Conservation (phyloP, 2,329 filamentous ascomycete species). For the Pezizomycotina sp. region DNA sequence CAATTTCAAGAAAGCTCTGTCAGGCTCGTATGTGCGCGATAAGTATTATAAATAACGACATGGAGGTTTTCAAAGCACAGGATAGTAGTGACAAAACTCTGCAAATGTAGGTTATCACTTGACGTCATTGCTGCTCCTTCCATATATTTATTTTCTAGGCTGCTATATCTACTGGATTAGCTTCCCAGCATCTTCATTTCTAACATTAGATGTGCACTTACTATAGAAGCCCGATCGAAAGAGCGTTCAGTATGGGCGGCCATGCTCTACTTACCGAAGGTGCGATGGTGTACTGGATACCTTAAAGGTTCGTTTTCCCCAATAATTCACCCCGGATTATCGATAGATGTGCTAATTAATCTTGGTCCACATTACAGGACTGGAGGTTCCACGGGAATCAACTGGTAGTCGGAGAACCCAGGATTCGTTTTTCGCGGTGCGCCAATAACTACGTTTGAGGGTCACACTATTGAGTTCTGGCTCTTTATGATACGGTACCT, state of each 20-base stretch:
- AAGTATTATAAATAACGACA: constrained; percentile 26
- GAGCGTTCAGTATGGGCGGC: constrained; percentile 27
- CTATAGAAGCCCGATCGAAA: constrained; percentile 20
- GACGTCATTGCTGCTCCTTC: no score
- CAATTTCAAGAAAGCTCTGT: constrained; percentile 25
- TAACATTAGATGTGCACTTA: constrained; percentile 15
- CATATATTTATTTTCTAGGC: no score
- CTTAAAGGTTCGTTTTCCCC: constrained; percentile 22
- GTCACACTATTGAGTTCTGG: constrained; percentile 26
- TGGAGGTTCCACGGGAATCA: constrained; percentile 28
- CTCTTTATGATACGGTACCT: constrained; percentile 25
- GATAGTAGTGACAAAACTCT: neutral
- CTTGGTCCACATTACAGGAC: no score
- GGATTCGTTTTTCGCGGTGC: constrained; percentile 29
- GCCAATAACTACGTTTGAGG: constrained; percentile 26
- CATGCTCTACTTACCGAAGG: constrained; percentile 27
- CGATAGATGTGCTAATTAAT: no score
- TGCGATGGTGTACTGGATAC: constrained; percentile 27
- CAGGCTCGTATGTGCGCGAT: constrained; percentile 24
- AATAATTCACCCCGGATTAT: neutral
- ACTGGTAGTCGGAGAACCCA: constrained; percentile 23
- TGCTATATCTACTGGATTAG: no score
- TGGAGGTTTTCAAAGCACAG: constrained; percentile 26
- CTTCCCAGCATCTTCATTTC: no score
- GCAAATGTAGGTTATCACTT: neutral